Percentiles rank a stretch among this genome's conserved stretches.
These are phyloP conservation scores for Zarea fungicola DNA, from an alignment of 2,329 filamentous ascomycete species.

Conservation along the genomic window DNA sequence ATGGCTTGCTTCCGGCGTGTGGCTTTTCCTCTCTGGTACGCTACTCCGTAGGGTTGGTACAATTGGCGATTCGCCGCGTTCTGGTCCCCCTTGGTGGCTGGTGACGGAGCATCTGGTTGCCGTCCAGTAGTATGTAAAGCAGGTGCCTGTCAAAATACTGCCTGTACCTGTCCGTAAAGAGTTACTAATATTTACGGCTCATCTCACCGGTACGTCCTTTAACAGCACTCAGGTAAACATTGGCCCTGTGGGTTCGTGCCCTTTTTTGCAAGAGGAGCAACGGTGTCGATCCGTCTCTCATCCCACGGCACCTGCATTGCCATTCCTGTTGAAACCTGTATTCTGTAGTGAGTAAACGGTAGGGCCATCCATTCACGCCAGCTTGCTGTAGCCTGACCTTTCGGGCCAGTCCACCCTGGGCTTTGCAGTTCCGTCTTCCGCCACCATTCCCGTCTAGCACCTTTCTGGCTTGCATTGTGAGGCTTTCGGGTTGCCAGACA, in stretches of 20 bases:
- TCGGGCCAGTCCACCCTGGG: no score
- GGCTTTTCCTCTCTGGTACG: background rate
- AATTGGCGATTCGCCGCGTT: background rate
- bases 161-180: no score
- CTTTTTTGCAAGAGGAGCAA: no score
- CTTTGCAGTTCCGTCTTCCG: background rate
- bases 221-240: background rate
- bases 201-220: background rate
- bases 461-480: no score
- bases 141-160: no score
- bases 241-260: constrained; percentile 9
- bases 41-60: background rate
- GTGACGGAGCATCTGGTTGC: no score
- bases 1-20: background rate
- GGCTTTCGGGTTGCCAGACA: no score
- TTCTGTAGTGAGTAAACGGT: no score
- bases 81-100: no score
- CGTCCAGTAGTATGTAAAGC: no score
- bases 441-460: background rate
- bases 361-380: no score
- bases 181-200: background rate
- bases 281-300: constrained; percentile 9
- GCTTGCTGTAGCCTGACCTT: no score
- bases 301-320: constrained; percentile 10
- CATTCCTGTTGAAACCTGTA: background rate